Conservation (phyloP, 2,329 filamentous ascomycete species). For the Ceratocystis lukuohia region DNA sequence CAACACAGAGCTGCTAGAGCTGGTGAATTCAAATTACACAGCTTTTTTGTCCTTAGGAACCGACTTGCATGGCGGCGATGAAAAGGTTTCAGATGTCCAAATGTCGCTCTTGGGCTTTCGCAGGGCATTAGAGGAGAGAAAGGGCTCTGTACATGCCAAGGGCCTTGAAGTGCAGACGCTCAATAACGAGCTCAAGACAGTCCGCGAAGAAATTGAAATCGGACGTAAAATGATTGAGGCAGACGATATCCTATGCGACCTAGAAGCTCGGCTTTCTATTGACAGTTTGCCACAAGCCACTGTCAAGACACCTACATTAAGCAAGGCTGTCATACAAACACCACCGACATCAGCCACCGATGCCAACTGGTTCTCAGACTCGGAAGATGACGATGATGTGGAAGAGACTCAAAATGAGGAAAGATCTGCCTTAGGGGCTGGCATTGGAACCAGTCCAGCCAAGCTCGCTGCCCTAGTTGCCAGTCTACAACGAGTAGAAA, state of each 20-base stretch:
- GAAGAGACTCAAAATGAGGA: conserved; percentile 24
- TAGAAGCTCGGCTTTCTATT: conserved; percentile 52
- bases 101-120: conserved; percentile 78
- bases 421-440: not conserved
- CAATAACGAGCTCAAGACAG: conserved; percentile 51
- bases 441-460: conserved; percentile 25
- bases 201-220: conserved; percentile 48
- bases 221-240: conserved; percentile 53
- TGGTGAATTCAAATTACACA: conserved; percentile 91
- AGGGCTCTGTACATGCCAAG: conserved; percentile 48
- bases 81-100: conserved; percentile 78
- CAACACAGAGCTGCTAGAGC: conserved; percentile 74
- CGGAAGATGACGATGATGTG: conserved; percentile 21
- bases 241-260: conserved; percentile 45
- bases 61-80: conserved; percentile 74
- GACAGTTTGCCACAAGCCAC: conserved; percentile 25
- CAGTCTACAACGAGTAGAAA: conserved; percentile 35
- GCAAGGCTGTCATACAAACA: conserved; percentile 20
- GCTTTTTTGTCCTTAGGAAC: conserved; percentile 75
- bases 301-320: conserved; percentile 25
- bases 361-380: conserved; percentile 22
- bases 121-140: conserved; percentile 65
- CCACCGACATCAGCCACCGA: conserved; percentile 22
- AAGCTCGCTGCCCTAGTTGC: conserved; percentile 26
- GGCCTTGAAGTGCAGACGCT: conserved; percentile 49